Base-by-base conservation (phyloP, 2,329 filamentous ascomycete species). In the Harringtonia lauricola region DNA sequence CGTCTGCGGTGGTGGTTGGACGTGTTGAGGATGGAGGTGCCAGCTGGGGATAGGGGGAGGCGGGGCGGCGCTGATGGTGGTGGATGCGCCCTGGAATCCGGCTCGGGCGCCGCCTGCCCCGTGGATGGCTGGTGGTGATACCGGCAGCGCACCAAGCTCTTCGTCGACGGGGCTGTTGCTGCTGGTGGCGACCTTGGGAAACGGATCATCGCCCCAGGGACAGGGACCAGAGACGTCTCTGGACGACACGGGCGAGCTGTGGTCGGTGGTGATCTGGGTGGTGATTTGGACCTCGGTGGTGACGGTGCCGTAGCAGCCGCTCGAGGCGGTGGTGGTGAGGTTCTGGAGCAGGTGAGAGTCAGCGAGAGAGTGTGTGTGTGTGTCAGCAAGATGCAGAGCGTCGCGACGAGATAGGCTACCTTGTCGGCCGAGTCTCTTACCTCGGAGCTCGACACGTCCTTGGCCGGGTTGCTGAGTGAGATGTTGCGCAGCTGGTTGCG, bases 401-500 rank as follows among this genome's bases (percentile, higher is more conserved):
- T n/a, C n/a, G n/a, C n/a, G n/a, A n/a, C n/a, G 42, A 15, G 34
- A 19, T 8, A 8, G 30, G 17, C 41, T 47, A 64, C 63, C 52
- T 63, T 61, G 17, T 68, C 64, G 15, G 48, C 48, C 3, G 53
- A 57, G 30, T 55, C 52, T 36, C 52, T 50, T 17, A 53, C 49
- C 36, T 60, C 56, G 2, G 50, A 54, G 12, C 45, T 51, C 2
- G 56, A 57, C 3, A 47, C 36, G 12, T 64, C 59, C 41, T 59
- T 61, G 26, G 48, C 58, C 15, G 55, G 64, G 47, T 66, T 66
- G 53, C 64, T 71, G 34, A 71, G 54, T 2, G 72, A 71, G 34
- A 79, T 57, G 55, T 77, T 77, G 35, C 64, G 67, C 40, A 75
- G 60, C 47, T 66, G 64, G 47, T 79, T 78, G 9, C 75, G 63